Percentiles rank a stretch among this genome's conserved stretches.
These are phyloP conservation scores for Tylopilus intermedius DNA, from an alignment of 768 basidiomycete genomes.

Conservation along the genomic window DNA sequence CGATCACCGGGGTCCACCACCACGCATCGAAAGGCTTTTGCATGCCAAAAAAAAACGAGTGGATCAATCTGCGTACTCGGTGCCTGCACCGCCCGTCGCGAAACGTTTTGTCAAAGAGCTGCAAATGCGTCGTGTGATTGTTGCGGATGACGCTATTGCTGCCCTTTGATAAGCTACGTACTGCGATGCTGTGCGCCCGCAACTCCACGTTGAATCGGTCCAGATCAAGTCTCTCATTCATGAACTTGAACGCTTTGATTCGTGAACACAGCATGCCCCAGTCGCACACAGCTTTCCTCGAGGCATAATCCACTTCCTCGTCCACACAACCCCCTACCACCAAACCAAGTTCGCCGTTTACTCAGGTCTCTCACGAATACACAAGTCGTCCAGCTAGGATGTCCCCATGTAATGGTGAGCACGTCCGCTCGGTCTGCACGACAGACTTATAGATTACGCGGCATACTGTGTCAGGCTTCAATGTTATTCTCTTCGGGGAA, in stretches of 20 bases:
- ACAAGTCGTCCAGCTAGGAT: slow-evolving; percentile 4
- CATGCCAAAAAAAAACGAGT: background rate
- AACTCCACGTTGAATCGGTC: slow-evolving; percentile 11
- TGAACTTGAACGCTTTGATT: slow-evolving; percentile 2
- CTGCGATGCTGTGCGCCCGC: slow-evolving; percentile 16
- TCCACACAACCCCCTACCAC: slow-evolving; percentile 3
- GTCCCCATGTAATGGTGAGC: slow-evolving; percentile 19
- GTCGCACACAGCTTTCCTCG: slow-evolving; percentile 5
- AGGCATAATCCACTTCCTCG: slow-evolving; percentile 1
- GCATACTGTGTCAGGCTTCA: slow-evolving; percentile 11
- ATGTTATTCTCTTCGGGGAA: slow-evolving; percentile 30
- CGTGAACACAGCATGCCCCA: background rate
- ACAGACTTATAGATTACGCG: slow-evolving; percentile 1
- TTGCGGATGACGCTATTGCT: slow-evolving; percentile 11
- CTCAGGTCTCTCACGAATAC: slow-evolving; percentile 11
- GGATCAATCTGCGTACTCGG: slow-evolving; percentile 1
- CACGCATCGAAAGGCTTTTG: background rate
- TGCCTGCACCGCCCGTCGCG: background rate
- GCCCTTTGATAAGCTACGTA: background rate
- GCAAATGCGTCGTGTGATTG: slow-evolving; percentile 5
- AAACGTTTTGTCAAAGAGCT: background rate
- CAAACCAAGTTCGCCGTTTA: background rate
- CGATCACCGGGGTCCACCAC: background rate
- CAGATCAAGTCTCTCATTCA: slow-evolving; percentile 6
- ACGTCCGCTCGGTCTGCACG: background rate